These are phyloP conservation scores for Rosa rugosa DNA, from an alignment of 306 rosid genomes.

Conservation along the genomic window DNA sequence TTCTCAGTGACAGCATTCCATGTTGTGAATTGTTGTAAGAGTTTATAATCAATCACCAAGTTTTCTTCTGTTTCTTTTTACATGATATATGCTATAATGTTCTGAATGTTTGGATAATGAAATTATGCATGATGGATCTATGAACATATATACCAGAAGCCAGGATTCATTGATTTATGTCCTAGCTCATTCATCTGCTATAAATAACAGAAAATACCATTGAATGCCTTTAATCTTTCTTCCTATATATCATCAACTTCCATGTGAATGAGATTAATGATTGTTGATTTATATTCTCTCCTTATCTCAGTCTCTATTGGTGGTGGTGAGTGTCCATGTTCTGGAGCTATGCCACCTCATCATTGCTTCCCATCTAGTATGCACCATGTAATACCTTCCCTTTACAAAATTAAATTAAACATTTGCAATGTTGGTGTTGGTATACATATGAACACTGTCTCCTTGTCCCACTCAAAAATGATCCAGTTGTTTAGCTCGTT, in stretches of 20 bases:
- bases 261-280: background rate
- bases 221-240: background rate
- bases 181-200: background rate
- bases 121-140: background rate
- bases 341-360: constrained; percentile 15
- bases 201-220: background rate
- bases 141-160: background rate
- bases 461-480: constrained; percentile 11
- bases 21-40: background rate
- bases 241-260: background rate
- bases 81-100: background rate
- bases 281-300: background rate
- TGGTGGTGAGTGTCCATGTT: constrained; percentile 26
- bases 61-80: background rate
- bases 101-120: background rate
- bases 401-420: constrained; percentile 3
- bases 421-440: constrained; percentile 15
- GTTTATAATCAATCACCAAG: background rate
- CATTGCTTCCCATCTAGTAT: constrained; percentile 21
- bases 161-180: background rate
- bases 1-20: background rate
- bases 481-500: background rate
- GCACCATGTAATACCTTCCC: constrained; percentile 7
- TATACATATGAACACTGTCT: constrained; percentile 1
- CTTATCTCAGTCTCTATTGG: background rate